phyloP scores from a whole-genome alignment of 1,139 yeast genomes.

The Yamadazyma siamensis region DNA sequence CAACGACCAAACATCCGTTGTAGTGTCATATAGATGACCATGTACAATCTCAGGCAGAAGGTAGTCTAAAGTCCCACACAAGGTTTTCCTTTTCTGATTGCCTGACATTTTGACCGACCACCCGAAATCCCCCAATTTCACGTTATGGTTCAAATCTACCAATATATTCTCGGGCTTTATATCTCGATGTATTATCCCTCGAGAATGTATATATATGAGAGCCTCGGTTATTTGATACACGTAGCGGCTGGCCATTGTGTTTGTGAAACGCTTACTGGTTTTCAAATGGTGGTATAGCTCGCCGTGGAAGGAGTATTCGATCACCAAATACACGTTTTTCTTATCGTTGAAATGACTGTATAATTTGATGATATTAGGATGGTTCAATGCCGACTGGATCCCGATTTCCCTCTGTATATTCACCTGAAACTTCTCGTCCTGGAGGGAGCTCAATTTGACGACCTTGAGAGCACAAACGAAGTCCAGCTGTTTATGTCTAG shows the following conservation, averaged over 20 bases:
- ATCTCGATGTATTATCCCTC: slow-evolving; percentile 84
- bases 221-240: slow-evolving; percentile 83
- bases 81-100: slow-evolving; percentile 56
- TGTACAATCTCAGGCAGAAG: slow-evolving; percentile 96
- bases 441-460: slow-evolving; percentile 79
- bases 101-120: slow-evolving; percentile 65
- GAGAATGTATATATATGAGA: slow-evolving; percentile 68
- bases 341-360: slow-evolving; percentile 85
- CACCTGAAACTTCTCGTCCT: slow-evolving; percentile 74
- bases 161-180: slow-evolving; percentile 89
- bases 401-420: slow-evolving; percentile 91
- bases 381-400: slow-evolving; percentile 75
- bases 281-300: slow-evolving; percentile 78
- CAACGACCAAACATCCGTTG: slow-evolving; percentile 90
- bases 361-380: slow-evolving; percentile 73
- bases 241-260: slow-evolving; percentile 71
- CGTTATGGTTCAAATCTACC: slow-evolving; percentile 64
- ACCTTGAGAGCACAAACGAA: slow-evolving; percentile 87
- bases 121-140: slow-evolving; percentile 91
- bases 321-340: slow-evolving; percentile 71
- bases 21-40: slow-evolving; percentile 70
- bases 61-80: slow-evolving; percentile 95
- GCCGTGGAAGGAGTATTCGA: slow-evolving; percentile 85
- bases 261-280: slow-evolving; percentile 60
- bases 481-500: slow-evolving; percentile 69